A percentile compares a stretch with the other conserved stretches of the same genome.
Evolutionary conservation across 257 asterid species (phyloP).

Genomic region (Solanum stenotomum): DNA sequence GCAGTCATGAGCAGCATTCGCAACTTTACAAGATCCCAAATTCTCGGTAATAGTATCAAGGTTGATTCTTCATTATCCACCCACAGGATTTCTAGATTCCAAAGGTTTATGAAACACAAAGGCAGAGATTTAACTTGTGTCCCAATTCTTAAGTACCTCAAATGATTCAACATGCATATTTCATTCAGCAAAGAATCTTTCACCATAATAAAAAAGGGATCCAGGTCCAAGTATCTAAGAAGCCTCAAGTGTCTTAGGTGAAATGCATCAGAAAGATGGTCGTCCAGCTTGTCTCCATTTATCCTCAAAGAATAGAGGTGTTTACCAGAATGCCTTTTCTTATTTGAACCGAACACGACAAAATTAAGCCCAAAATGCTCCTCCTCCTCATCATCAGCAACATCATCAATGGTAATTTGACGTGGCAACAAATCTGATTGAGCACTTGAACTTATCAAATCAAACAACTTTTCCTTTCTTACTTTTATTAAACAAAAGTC

Average conservation of each 20-base stretch:
- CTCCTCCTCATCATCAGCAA: too few relatives aligned
- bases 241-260: background rate
- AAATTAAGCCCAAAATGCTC: background rate
- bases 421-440: background rate
- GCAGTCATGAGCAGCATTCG: too few relatives aligned
- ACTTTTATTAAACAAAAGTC: slow-evolving; percentile 11
- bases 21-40: too few relatives aligned
- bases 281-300: too few relatives aligned
- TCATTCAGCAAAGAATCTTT: slow-evolving; percentile 2
- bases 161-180: background rate
- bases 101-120: too few relatives aligned
- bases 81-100: too few relatives aligned
- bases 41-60: too few relatives aligned
- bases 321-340: background rate
- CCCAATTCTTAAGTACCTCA: background rate
- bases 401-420: fast-evolving
- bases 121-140: background rate
- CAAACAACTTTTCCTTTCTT: background rate
- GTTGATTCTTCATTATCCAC: too few relatives aligned
- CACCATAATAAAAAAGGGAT: background rate
- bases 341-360: too few relatives aligned
- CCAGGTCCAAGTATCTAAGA: slow-evolving; percentile 5
- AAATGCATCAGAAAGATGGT: too few relatives aligned
- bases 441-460: background rate
- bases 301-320: background rate